Conservation (phyloP, 1,284 basidiomycete genomes). For the Moniliophthora roreri region DNA sequence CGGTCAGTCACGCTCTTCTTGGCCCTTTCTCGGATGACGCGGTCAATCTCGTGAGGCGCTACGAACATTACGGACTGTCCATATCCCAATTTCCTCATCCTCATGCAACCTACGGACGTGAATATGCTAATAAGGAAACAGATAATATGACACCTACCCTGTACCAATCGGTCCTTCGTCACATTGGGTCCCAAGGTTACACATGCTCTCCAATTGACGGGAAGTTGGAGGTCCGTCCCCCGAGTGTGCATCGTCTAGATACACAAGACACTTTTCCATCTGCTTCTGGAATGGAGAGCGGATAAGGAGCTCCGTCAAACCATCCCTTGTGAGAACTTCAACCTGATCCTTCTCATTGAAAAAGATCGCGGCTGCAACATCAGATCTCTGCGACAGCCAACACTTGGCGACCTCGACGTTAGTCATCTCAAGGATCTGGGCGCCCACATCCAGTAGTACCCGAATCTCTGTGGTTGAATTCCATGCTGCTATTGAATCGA, state of each 20-base stretch:
- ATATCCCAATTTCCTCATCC: constrained; percentile 49
- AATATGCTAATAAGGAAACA: neutral
- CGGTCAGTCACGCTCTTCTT: constrained; percentile 2
- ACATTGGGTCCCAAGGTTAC: constrained; percentile 55
- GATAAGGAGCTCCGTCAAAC: constrained; percentile 34
- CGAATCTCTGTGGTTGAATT: constrained; percentile 27
- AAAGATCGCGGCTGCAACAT: constrained; percentile 43
- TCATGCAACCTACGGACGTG: constrained; percentile 40
- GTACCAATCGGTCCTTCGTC: constrained; percentile 52
- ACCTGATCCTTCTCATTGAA: constrained; percentile 46
- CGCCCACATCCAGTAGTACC: constrained; percentile 25
- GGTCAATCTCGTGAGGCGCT: constrained; percentile 46
- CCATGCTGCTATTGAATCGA: constrained; percentile 34
- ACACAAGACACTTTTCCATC: constrained; percentile 45
- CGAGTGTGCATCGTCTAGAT: constrained; percentile 61
- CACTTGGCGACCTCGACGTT: constrained; percentile 13
- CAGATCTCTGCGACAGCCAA: constrained; percentile 35
- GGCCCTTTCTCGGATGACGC: constrained; percentile 32
- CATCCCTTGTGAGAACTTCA: constrained; percentile 40
- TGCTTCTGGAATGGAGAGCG: constrained; percentile 43
- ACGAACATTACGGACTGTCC: constrained; percentile 52
- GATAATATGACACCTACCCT: constrained; percentile 36
- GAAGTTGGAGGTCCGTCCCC: constrained; percentile 55
- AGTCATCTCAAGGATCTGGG: constrained; percentile 9
- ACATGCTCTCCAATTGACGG: constrained; percentile 40